Conservation (phyloP, 495 filamentous ascomycete genomes). For the Aspergillus panamensis region DNA sequence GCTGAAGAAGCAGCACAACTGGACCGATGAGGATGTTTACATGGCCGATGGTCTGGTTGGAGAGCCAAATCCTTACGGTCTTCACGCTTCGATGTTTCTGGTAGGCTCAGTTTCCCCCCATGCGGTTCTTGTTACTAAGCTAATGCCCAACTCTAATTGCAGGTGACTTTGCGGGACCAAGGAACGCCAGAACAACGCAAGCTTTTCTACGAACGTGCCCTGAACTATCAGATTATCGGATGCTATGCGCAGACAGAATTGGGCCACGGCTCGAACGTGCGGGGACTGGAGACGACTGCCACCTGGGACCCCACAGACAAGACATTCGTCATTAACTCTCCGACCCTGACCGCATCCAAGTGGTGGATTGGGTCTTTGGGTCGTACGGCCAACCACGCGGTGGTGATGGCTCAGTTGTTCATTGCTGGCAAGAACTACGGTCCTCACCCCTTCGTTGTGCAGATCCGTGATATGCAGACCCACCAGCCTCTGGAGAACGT, state of each 20-base stretch:
- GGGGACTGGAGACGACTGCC: constrained; percentile 69
- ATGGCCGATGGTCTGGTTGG: constrained; percentile 59
- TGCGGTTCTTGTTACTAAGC: background rate
- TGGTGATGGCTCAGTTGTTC: constrained; percentile 69
- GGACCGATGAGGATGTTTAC: constrained; percentile 58
- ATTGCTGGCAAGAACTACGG: constrained; percentile 62
- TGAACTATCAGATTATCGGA: constrained; percentile 64
- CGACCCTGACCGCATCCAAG: constrained; percentile 64
- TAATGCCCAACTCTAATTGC: constrained; percentile 21
- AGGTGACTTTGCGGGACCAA: constrained; percentile 66
- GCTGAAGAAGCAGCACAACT: constrained; percentile 57
- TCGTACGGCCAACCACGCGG: constrained; percentile 67
- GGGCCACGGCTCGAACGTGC: constrained; percentile 71
- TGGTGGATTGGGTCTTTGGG: constrained; percentile 80
- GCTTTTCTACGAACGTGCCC: constrained; percentile 60
- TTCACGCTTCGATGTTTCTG: constrained; percentile 67
- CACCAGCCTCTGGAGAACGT: constrained; percentile 68
- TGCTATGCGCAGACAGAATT: constrained; percentile 78
- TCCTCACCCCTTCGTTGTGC: constrained; percentile 73
- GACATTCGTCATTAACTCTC: constrained; percentile 67
- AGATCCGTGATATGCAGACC: constrained; percentile 65
- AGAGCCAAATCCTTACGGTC: constrained; percentile 63
- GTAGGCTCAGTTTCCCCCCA: constrained; percentile 27
- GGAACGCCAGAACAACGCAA: constrained; percentile 66
- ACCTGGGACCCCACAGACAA: constrained; percentile 65